Evolutionary conservation across 2,329 filamentous ascomycete species (phyloP), one percentile per base, ranked within the genome.

Genomic region (Apiospora kogelbergensis): DNA sequence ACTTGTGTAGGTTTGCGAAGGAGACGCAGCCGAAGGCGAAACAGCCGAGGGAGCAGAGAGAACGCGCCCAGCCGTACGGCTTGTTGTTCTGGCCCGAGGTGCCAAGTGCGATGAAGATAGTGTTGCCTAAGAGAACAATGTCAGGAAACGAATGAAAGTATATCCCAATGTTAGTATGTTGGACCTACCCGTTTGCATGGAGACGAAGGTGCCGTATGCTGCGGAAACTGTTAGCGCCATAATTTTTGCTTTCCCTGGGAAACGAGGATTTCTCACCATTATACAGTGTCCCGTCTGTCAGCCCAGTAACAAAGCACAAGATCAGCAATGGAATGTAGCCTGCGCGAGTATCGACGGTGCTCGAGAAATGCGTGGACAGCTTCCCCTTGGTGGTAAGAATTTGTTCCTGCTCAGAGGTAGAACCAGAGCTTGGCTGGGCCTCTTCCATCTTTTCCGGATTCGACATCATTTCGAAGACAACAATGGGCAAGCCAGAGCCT

Each of bases 121-220:
- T 82, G 67, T 82, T 82, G 67, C 81, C 80, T 78, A 72, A 11
- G 9, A 10, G 10, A 13, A 15, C 13, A 17, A 4, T 9, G 22
- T 65, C 30, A 65, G 41, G n/a, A 24, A 0, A 20, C 5, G 63
- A 20, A 41, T 6, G 22, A 15, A 30, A 3, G 7, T 4, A 4
- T 6, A 20, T 6, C 4, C 17, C 11, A 2, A 57, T 13, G n/a
- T 13, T 6, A 20, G 1, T 20, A 63, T 17, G 6, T 57, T 7
- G 33, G 24, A 65, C 74, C 57, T 72, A 76, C 76, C 76, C 42
- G 76, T 78, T 70, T 81, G 80, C 80, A 82, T 82, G 0, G 80
- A 81, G 13, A 82, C 81, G 68, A 83, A 82, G 15, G 80, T 82
- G 33, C 80, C 78, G 63, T 82, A 83, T 6, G 80, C 81, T 83